These are phyloP conservation scores for Centrapalus pauciflorus DNA, from an alignment of 129 eudicot genomes.

Conservation along the genomic window DNA sequence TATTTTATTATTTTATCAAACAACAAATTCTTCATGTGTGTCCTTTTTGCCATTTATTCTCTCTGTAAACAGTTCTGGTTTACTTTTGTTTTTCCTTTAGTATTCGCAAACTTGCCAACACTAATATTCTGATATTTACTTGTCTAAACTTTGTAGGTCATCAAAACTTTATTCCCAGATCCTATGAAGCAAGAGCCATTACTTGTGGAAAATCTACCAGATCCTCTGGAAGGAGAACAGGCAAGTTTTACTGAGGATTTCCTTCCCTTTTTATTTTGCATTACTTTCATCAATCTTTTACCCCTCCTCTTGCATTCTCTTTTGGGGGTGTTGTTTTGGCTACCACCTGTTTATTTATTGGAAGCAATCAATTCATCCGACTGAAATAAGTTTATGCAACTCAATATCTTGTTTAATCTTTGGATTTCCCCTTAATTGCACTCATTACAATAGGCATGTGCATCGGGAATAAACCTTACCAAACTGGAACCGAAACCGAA, in stretches of 20 bases:
- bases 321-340: background rate
- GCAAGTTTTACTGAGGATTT: slow-evolving; percentile 23
- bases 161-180: slow-evolving; percentile 55
- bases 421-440: background rate
- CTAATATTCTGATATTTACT: background rate
- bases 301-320: background rate
- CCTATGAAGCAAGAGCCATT: slow-evolving; percentile 85
- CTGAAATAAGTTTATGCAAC: background rate
- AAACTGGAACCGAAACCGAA: too few relatives aligned
- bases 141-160: slow-evolving; percentile 47
- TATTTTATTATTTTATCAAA: too few relatives aligned
- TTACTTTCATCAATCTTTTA: background rate
- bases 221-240: slow-evolving; percentile 97
- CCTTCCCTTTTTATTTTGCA: background rate
- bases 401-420: background rate
- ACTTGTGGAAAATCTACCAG: slow-evolving; percentile 76
- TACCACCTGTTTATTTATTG: background rate
- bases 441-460: too few relatives aligned
- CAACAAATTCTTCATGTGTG: background rate
- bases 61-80: background rate
- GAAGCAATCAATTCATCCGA: background rate
- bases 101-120: background rate
- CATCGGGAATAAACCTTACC: too few relatives aligned
- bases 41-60: background rate
- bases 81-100: background rate